Conservation (phyloP, 805 yeast genomes). For the Hanseniaspora thailandica region DNA sequence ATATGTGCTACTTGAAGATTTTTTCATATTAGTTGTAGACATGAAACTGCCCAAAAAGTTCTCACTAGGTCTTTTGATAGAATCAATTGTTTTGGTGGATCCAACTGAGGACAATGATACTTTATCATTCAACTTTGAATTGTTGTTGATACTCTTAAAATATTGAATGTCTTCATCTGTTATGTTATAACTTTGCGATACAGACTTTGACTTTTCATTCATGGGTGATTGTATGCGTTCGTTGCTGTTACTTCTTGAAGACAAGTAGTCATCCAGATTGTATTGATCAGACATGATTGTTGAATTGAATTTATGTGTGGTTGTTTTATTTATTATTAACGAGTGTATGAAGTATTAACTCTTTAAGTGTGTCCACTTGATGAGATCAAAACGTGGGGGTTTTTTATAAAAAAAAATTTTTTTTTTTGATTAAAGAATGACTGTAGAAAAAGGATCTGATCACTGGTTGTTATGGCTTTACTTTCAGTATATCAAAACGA, state of each 20-base stretch:
- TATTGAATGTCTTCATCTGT: slow-evolving; percentile 2
- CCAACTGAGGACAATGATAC: slow-evolving; percentile 14
- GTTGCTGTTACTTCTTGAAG: slow-evolving; percentile 1
- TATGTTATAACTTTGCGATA: slow-evolving; percentile 1
- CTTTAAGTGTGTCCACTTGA: not conserved
- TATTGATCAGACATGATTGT: not conserved
- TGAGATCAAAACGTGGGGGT: not conserved
- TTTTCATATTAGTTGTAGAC: not conserved
- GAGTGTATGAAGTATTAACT: not conserved
- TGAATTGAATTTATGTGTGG: not conserved
- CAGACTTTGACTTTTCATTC: not conserved
- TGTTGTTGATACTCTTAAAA: not conserved
- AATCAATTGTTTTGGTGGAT: slow-evolving; percentile 13
- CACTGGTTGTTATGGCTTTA: no score
- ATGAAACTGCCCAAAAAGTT: slow-evolving; percentile 11
- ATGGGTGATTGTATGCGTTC: not conserved
- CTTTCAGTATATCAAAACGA: no score
- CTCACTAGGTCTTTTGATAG: slow-evolving; percentile 15
- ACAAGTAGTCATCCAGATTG: not conserved
- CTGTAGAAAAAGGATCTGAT: no score
- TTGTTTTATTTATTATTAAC: not conserved
- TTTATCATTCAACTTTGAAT: not conserved
- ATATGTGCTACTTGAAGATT: not conserved
- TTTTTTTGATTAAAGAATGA: no score
- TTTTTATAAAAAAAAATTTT: no score